phyloP scores from a whole-genome alignment of 208 protist genomes.

The Leishmania arabica region DNA sequence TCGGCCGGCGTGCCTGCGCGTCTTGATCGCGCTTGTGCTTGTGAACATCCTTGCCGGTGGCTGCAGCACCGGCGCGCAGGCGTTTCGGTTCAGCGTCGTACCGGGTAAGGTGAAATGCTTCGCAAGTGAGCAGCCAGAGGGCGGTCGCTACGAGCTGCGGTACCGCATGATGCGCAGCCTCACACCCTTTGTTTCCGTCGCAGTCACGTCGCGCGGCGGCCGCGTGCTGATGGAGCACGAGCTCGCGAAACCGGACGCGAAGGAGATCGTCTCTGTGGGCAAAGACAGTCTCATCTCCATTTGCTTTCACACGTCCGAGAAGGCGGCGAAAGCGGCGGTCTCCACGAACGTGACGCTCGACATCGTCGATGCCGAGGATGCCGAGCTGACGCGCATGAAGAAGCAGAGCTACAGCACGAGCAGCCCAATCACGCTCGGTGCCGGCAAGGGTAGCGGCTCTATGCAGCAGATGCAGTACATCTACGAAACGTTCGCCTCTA shows the following conservation, averaged over 20 bases:
- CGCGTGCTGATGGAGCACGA: slow-evolving; percentile 64
- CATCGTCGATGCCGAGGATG: slow-evolving; percentile 69
- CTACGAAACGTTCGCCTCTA: slow-evolving; percentile 23
- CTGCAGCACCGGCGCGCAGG: slow-evolving; percentile 10
- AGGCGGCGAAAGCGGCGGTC: slow-evolving; percentile 42
- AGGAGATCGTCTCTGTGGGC: slow-evolving; percentile 51
- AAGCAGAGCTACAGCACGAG: slow-evolving; percentile 68
- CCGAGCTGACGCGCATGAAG: slow-evolving; percentile 71
- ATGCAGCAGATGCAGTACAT: slow-evolving; percentile 79
- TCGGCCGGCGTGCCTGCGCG: not conserved
- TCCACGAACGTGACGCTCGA: slow-evolving; percentile 67
- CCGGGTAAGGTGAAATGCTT: slow-evolving; percentile 74
- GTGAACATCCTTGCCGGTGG: slow-evolving; percentile 17
- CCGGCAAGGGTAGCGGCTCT: slow-evolving; percentile 54
- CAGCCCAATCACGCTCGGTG: slow-evolving; percentile 56
- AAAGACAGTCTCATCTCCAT: slow-evolving; percentile 48
- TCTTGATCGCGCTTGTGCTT: slow-evolving; percentile 9
- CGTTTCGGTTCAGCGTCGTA: slow-evolving; percentile 64
- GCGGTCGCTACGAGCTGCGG: slow-evolving; percentile 65
- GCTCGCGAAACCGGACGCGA: slow-evolving; percentile 41
- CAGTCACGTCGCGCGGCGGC: slow-evolving; percentile 49
- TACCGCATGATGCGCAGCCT: slow-evolving; percentile 74
- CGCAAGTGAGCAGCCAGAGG: slow-evolving; percentile 49
- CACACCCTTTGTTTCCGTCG: slow-evolving; percentile 65
- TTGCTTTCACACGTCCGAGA: slow-evolving; percentile 63